Conservation (phyloP, 805 yeast species). For the Kazachstania bromeliacearum region DNA sequence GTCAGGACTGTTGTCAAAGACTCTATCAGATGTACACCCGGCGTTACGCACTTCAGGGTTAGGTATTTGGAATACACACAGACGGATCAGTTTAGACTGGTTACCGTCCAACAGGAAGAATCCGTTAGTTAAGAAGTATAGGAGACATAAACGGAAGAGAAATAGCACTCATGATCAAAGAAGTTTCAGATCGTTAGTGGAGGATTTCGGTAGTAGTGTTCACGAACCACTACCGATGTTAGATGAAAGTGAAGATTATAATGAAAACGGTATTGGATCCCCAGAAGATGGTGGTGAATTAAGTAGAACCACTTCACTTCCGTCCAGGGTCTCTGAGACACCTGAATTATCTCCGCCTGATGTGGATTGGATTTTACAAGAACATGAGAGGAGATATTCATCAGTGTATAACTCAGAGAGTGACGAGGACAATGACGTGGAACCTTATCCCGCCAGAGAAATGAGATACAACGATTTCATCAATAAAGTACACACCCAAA, state of each 20-base stretch:
- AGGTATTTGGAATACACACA: constrained; percentile 35
- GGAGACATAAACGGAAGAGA: constrained; percentile 7
- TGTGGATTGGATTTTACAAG: constrained; percentile 33
- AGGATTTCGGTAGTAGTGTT: constrained; percentile 28
- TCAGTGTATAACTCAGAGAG: constrained; percentile 19
- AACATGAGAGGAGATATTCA: constrained; percentile 33
- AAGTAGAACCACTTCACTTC: constrained; percentile 34
- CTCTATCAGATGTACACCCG: constrained; percentile 32
- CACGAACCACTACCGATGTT: constrained; percentile 16
- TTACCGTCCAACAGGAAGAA: constrained; percentile 35
- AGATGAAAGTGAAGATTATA: constrained; percentile 21
- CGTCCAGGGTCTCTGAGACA: constrained; percentile 32
- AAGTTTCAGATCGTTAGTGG: constrained; percentile 34
- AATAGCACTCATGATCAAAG: constrained; percentile 23
- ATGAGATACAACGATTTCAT: constrained; percentile 27
- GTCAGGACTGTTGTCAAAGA: constrained; percentile 22
- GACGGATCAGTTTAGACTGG: constrained; percentile 32
- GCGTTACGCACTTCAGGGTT: constrained; percentile 33
- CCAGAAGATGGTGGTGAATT: constrained; percentile 27
- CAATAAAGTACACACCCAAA: constrained; percentile 22
- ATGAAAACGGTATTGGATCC: constrained; percentile 10
- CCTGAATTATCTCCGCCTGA: constrained; percentile 28
- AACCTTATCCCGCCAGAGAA: constrained; percentile 13
- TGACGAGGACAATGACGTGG: constrained; percentile 10
- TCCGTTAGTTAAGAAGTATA: constrained; percentile 31